Percentiles rank a stretch among this genome's conserved stretches.
Conservation (phyloP, 1,139 yeast genomes). For the Kluyveromyces sp. region DNA sequence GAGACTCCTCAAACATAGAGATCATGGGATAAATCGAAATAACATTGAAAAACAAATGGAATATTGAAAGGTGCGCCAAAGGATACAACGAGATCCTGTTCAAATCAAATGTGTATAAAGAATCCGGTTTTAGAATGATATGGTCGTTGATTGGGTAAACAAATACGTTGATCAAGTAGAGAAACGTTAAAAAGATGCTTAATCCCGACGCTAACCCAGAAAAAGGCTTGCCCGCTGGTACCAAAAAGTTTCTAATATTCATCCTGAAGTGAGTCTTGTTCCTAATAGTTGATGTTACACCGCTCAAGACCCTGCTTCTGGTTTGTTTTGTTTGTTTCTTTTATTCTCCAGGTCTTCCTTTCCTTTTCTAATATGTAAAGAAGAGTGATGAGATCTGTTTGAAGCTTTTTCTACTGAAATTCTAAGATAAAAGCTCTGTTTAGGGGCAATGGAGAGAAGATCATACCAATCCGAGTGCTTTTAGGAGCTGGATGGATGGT, state of each 20-base stretch:
- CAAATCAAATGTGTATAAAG: slow-evolving; percentile 49
- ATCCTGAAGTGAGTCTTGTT: neutral
- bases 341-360: no score
- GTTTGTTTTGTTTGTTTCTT: no score
- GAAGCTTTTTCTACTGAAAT: no score
- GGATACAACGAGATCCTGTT: slow-evolving; percentile 70
- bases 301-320: no score
- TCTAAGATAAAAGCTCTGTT: no score
- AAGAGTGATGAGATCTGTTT: no score
- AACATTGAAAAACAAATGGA: slow-evolving; percentile 62
- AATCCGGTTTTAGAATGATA: slow-evolving; percentile 45
- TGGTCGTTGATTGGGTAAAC: slow-evolving; percentile 29
- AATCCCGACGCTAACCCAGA: slow-evolving; percentile 69
- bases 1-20: slow-evolving; percentile 58
- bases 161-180: slow-evolving; percentile 33
- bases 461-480: no score
- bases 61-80: slow-evolving; percentile 51
- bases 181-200: slow-evolving; percentile 42
- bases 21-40: slow-evolving; percentile 54
- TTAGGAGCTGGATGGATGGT: no score
- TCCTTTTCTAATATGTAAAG: no score
- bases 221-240: slow-evolving; percentile 32
- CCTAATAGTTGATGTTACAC: no score
- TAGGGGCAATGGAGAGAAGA: no score
- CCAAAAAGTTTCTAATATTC: slow-evolving; percentile 11